phyloP scores from a whole-genome alignment of 768 basidiomycete species.

The Pleurotus eryngii region DNA sequence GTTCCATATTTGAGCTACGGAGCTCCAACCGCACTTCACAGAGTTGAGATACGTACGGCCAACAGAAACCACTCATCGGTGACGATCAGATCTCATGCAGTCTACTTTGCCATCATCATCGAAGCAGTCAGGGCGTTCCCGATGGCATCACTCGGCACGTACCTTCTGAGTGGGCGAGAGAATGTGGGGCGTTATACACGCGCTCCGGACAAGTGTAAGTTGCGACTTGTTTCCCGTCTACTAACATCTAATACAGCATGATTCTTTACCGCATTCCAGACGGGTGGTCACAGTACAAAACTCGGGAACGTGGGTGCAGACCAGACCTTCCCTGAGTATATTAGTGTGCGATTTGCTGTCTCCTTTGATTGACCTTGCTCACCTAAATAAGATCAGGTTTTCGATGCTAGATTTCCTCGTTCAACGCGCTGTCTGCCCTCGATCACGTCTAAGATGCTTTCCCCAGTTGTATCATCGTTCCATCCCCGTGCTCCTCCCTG shows the following conservation, averaged over 20 bases:
- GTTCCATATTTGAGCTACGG: background rate
- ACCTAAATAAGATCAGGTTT: conserved; percentile 1
- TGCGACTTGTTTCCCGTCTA: background rate
- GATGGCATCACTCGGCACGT: background rate
- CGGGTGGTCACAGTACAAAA: background rate
- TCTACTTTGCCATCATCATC: background rate
- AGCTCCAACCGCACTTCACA: background rate
- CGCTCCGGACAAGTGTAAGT: conserved; percentile 5
- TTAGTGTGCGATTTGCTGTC: conserved; percentile 4
- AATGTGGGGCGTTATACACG: conserved; percentile 5
- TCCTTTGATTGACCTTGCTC: background rate
- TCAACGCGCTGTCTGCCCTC: no score
- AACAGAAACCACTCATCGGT: background rate
- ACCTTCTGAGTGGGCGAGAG: conserved; percentile 3
- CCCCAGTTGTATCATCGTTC: background rate
- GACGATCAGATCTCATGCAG: background rate
- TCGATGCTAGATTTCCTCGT: background rate
- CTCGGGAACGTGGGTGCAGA: background rate
- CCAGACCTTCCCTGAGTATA: background rate
- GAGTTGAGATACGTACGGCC: background rate
- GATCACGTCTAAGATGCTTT: background rate
- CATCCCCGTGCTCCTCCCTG: background rate
- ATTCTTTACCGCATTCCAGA: background rate
- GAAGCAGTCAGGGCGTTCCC: conserved; percentile 2
- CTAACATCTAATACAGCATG: no score